These are phyloP conservation scores for Alternaria solani DNA, from an alignment of 2,329 filamentous ascomycete species.

Conservation along the genomic window DNA sequence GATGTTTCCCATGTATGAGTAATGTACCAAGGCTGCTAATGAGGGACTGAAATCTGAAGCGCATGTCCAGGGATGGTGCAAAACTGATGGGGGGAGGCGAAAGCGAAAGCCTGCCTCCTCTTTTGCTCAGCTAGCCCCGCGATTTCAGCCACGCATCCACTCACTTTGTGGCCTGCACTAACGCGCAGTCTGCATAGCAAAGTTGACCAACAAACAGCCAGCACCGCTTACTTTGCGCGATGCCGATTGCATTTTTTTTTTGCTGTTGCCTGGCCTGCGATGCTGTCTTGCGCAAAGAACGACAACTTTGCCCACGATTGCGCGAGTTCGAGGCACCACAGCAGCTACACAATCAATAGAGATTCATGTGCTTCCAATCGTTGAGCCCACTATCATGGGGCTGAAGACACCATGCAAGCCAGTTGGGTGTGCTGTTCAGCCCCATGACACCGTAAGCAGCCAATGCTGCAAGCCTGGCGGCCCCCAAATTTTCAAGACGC, in stretches of 20 bases:
- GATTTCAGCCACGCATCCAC: constrained; percentile 1
- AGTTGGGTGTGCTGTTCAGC: constrained; percentile 15
- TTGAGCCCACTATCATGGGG: constrained; percentile 1
- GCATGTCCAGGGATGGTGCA: not conserved
- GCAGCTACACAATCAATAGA: constrained; percentile 1
- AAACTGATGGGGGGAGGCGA: not conserved
- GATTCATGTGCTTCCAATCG: not conserved
- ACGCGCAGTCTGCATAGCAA: not conserved
- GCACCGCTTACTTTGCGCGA: not conserved
- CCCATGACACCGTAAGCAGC: constrained; percentile 19
- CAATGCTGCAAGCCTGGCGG: constrained; percentile 8
- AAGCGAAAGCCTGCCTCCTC: not conserved
- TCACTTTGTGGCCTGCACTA: not conserved
- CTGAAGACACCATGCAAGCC: not conserved
- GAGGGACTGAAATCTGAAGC: not conserved
- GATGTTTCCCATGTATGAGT: not conserved
- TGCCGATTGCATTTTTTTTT: not conserved
- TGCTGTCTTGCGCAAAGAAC: constrained; percentile 6
- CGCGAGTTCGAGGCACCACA: constrained; percentile 1
- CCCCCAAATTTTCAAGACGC: constrained; percentile 17
- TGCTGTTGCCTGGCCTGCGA: not conserved
- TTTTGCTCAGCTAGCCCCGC: constrained; percentile 1
- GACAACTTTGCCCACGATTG: not conserved
- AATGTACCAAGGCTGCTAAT: not conserved
- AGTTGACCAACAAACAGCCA: not conserved